Evolutionary conservation across 2,329 filamentous ascomycete genomes (phyloP).

Genomic region (Arthrobotrys sphaeroides): DNA sequence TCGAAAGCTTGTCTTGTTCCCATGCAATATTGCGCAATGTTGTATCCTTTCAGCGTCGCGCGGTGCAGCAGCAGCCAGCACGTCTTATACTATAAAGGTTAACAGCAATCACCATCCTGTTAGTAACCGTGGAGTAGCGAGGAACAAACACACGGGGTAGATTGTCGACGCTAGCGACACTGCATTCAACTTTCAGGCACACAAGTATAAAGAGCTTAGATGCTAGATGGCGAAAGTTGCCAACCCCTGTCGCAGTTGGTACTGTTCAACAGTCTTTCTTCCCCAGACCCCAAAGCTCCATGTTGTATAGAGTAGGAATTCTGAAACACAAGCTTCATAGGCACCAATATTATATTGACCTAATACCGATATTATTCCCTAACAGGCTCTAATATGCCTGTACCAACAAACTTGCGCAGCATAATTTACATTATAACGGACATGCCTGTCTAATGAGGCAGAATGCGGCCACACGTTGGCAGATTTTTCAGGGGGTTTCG

Average conservation of each 20-base stretch:
- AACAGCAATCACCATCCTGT: conserved; percentile 1
- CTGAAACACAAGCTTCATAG: conserved; percentile 7
- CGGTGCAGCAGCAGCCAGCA: not conserved
- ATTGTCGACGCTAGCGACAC: too few relatives aligned
- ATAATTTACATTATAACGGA: not conserved
- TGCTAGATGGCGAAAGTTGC: not conserved
- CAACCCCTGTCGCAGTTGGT: not conserved
- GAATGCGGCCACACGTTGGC: not conserved
- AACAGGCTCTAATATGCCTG: not conserved
- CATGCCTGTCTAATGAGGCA: too few relatives aligned
- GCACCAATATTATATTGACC: not conserved
- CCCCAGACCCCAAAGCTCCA: not conserved
- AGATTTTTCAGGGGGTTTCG: not conserved
- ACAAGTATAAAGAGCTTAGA: not conserved
- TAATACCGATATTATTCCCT: not conserved
- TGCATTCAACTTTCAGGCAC: too few relatives aligned
- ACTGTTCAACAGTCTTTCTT: conserved; percentile 5
- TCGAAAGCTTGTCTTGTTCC: not conserved
- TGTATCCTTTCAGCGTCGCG: not conserved
- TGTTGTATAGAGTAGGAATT: not conserved
- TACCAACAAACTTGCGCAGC: not conserved
- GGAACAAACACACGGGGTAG: not conserved
- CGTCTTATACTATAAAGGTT: not conserved
- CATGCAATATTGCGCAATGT: not conserved
- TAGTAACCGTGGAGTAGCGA: not conserved